phyloP scores from a whole-genome alignment of 148 eudicot species.

The Tetragonia tetragonoides region DNA sequence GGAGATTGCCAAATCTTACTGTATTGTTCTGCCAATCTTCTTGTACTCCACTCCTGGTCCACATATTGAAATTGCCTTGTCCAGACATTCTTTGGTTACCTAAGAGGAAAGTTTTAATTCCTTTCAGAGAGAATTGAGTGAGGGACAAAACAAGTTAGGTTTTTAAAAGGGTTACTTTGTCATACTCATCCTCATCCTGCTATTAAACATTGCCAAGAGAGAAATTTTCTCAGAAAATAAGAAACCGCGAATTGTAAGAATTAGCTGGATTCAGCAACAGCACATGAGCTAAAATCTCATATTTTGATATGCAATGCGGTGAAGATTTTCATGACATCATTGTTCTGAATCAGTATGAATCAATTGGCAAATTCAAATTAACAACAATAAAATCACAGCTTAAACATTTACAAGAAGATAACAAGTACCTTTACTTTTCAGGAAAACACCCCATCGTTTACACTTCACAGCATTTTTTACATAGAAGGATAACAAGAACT shows the following conservation, averaged over 20 bases:
- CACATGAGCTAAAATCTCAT: background rate
- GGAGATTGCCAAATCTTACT: constrained; percentile 49
- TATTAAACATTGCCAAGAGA: background rate
- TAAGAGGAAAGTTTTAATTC: constrained; percentile 14
- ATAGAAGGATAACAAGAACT: no score
- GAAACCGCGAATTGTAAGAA: background rate
- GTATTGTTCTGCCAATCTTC: constrained; percentile 78
- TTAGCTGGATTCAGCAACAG: background rate
- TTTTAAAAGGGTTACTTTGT: background rate
- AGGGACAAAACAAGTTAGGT: background rate
- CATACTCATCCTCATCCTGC: background rate
- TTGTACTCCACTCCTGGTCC: constrained; percentile 89
- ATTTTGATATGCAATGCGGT: background rate
- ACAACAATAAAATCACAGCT: background rate
- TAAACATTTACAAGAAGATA: no score
- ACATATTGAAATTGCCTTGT: constrained; percentile 90
- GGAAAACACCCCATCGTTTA: no score
- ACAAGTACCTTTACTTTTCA: no score
- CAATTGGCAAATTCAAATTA: background rate
- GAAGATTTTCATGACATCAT: background rate
- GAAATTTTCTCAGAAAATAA: background rate
- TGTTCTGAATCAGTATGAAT: no score
- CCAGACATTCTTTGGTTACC: constrained; percentile 92
- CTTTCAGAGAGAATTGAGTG: background rate
- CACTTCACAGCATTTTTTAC: no score